Conservation (phyloP, 2,329 filamentous ascomycete genomes). For the Fusarium humuli region DNA sequence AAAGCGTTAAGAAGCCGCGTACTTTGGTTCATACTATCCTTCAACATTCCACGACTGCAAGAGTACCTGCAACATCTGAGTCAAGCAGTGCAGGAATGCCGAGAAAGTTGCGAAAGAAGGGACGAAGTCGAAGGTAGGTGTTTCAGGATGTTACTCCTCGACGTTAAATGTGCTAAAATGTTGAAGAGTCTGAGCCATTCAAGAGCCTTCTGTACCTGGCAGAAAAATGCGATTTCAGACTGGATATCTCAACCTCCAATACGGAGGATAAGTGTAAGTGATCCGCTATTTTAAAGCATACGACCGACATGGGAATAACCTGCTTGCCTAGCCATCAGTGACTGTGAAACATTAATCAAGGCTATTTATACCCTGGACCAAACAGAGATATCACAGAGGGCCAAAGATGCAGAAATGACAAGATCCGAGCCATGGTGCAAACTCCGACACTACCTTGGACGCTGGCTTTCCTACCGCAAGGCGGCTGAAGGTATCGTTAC, state of each 20-base stretch:
- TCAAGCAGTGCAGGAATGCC: neutral
- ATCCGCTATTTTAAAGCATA: rapidly evolving
- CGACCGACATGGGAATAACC: neutral
- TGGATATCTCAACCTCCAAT: neutral
- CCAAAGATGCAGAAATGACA: slow-evolving; percentile 3
- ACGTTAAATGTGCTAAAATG: no score
- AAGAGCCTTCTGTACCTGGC: neutral
- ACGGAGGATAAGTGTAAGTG: neutral
- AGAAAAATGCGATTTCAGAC: neutral
- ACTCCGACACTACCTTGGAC: slow-evolving; percentile 43
- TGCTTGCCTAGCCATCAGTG: no score
- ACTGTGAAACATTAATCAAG: slow-evolving; percentile 37
- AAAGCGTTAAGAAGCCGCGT: no score
- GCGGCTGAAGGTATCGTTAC: slow-evolving; percentile 30
- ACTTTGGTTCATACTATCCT: slow-evolving; percentile 12
- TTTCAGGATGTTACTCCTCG: no score
- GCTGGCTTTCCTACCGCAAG: slow-evolving; percentile 41
- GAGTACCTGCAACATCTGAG: neutral
- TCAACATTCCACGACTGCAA: neutral
- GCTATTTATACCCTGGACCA: neutral
- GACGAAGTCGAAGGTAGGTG: neutral
- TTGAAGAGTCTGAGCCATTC: neutral
- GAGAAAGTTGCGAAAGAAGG: neutral
- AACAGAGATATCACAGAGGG: neutral
- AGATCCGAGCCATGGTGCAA: slow-evolving; percentile 33